Evolutionary conservation across 2,329 filamentous ascomycete species (phyloP).

Genomic region (Lecanosticta acicola): DNA sequence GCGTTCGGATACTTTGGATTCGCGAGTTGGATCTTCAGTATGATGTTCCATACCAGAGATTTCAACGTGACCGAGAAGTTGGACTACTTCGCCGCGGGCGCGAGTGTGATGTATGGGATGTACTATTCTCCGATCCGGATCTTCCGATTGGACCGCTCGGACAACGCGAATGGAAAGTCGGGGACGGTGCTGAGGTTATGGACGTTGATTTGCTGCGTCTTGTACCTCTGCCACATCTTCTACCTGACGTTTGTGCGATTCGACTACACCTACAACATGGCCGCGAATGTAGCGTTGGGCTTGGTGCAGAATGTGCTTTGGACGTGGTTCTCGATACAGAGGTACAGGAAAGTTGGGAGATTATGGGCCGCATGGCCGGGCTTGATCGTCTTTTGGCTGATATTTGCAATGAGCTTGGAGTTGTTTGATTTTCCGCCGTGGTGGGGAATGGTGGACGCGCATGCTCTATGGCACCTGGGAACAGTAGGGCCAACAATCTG

Average conservation of each 20-base stretch:
- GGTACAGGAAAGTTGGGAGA: conserved; percentile 65
- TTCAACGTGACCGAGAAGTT: conserved; percentile 81
- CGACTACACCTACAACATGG: conserved; percentile 98
- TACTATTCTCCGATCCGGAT: conserved; percentile 80
- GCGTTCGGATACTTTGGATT: conserved; percentile 75
- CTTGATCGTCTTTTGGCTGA: conserved; percentile 84
- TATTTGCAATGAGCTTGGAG: conserved; percentile 92
- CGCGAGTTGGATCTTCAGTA: conserved; percentile 78
- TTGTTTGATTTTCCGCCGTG: conserved; percentile 87
- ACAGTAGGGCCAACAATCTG: conserved; percentile 82
- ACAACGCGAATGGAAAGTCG: conserved; percentile 32
- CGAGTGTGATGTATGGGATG: conserved; percentile 81
- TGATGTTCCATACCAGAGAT: conserved; percentile 89
- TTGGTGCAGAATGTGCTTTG: conserved; percentile 76
- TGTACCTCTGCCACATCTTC: conserved; percentile 71
- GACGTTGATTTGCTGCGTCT: conserved; percentile 63
- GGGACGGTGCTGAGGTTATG: conserved; percentile 60
- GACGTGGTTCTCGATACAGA: conserved; percentile 72
- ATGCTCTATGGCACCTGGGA: conserved; percentile 91
- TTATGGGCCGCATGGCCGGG: conserved; percentile 86
- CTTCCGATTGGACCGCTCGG: conserved; percentile 67
- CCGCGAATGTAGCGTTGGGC: conserved; percentile 80
- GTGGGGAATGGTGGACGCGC: conserved; percentile 78
- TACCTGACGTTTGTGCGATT: conserved; percentile 83
- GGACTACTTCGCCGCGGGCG: conserved; percentile 93